Percentiles rank a stretch among this genome's conserved stretches.
phyloP scores from a whole-genome alignment of 257 asterid species.

The Phtheirospermum japonicum region DNA sequence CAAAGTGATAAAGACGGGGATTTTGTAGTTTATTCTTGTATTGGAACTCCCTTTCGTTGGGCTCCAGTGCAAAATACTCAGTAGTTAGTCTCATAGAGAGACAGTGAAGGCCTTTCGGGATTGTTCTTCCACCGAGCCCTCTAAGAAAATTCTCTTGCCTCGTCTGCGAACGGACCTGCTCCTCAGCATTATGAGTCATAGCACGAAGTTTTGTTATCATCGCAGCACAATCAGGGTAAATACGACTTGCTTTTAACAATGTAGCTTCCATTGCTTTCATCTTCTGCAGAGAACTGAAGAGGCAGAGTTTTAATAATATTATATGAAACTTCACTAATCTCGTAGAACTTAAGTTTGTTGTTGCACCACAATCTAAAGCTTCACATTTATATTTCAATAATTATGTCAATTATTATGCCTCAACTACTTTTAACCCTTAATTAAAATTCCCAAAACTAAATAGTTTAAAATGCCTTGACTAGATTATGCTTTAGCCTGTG shows the following conservation, averaged over 20 bases:
- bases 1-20: constrained; percentile 74
- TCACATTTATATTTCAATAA: constrained; percentile 11
- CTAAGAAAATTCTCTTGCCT: constrained; percentile 67
- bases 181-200: constrained; percentile 81
- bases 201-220: constrained; percentile 85
- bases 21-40: constrained; percentile 51
- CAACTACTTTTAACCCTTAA: not conserved
- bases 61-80: constrained; percentile 68
- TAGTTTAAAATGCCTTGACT: no score
- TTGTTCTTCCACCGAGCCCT: constrained; percentile 81
- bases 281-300: constrained; percentile 79
- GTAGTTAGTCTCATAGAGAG: constrained; percentile 86
- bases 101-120: constrained; percentile 89
- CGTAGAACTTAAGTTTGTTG: constrained; percentile 3
- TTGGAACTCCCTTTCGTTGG: constrained; percentile 56
- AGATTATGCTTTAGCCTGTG: not conserved
- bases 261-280: constrained; percentile 86
- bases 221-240: constrained; percentile 84
- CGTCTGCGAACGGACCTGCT: constrained; percentile 64
- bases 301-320: constrained; percentile 21
- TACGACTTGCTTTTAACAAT: constrained; percentile 64
- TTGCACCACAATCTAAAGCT: constrained; percentile 5
- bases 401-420: not conserved
- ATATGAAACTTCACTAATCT: constrained; percentile 16
- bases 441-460: not conserved